A percentile compares a stretch with the other conserved stretches of the same genome.
Conservation (phyloP, 2,329 filamentous ascomycete genomes). For the Helotiales sp. region DNA sequence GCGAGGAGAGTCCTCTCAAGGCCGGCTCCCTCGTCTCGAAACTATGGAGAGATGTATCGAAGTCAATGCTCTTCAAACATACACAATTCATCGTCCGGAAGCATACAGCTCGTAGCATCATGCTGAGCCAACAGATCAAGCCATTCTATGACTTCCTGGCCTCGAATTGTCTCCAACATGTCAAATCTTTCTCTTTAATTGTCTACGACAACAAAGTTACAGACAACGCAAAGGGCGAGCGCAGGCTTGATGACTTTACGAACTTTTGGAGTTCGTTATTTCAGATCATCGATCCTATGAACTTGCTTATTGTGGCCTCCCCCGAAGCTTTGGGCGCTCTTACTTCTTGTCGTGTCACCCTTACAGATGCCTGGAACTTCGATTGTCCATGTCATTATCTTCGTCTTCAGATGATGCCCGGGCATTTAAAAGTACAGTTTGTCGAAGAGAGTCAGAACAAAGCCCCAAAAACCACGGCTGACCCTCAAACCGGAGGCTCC, state of each 20-base stretch:
- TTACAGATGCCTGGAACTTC: conserved; percentile 67
- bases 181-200: conserved; percentile 54
- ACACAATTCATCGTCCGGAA: conserved; percentile 47
- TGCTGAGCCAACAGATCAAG: conserved; percentile 29
- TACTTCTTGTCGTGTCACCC: conserved; percentile 60
- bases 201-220: conserved; percentile 40
- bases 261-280: conserved; percentile 62
- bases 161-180: conserved; percentile 43
- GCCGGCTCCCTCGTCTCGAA: conserved; percentile 57
- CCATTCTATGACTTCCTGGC: conserved; percentile 46
- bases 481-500: background rate
- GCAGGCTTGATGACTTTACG: conserved; percentile 23
- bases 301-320: conserved; percentile 63
- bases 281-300: conserved; percentile 55
- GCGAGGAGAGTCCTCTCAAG: conserved; percentile 55
- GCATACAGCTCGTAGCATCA: conserved; percentile 26
- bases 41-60: conserved; percentile 55
- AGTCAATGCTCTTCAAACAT: conserved; percentile 64
- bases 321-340: conserved; percentile 66
- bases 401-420: conserved; percentile 45
- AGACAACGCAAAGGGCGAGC: conserved; percentile 20
- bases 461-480: background rate
- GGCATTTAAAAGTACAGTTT: background rate
- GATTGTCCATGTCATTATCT: conserved; percentile 67
- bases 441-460: background rate